A percentile compares a stretch with the other conserved stretches of the same genome.
Conservation (phyloP, 371 early-diverging fungal genomes). For the Smittium culicis region DNA sequence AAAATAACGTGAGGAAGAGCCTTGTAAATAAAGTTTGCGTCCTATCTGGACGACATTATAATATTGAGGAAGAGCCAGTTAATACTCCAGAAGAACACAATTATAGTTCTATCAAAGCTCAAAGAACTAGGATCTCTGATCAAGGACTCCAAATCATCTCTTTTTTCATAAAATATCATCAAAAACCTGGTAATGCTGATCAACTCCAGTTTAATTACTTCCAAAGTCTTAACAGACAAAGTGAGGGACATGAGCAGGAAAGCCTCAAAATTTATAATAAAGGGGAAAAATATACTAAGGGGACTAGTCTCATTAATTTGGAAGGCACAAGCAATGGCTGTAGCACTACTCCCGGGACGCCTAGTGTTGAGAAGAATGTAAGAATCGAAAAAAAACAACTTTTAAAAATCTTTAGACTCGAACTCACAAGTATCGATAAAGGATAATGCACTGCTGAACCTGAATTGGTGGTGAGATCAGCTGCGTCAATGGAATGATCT, state of each 20-base stretch:
- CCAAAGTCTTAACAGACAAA: background rate
- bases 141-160: conserved; percentile 20
- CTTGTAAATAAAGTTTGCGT: conserved; percentile 24
- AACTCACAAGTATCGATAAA: conserved; percentile 7
- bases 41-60: conserved; percentile 32
- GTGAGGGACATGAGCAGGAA: background rate
- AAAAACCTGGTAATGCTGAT: conserved; percentile 28
- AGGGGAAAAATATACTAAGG: conserved; percentile 2
- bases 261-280: conserved; percentile 4
- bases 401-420: background rate
- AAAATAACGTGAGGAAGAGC: conserved; percentile 22
- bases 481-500: background rate
- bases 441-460: conserved; percentile 6
- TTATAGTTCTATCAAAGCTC: conserved; percentile 19
- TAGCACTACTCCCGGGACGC: conserved; percentile 1
- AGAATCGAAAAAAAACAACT: background rate
- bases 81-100: conserved; percentile 14
- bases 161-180: conserved; percentile 28
- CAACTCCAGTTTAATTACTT: conserved; percentile 15
- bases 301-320: conserved; percentile 15
- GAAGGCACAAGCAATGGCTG: conserved; percentile 6
- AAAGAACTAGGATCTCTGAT: conserved; percentile 24
- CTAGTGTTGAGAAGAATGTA: conserved; percentile 6
- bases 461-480: background rate
- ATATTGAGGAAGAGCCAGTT: conserved; percentile 14